Evolutionary conservation across 257 asterid species (phyloP), one percentile per base, ranked within the genome.

Genomic region (Primulina eburnea): DNA sequence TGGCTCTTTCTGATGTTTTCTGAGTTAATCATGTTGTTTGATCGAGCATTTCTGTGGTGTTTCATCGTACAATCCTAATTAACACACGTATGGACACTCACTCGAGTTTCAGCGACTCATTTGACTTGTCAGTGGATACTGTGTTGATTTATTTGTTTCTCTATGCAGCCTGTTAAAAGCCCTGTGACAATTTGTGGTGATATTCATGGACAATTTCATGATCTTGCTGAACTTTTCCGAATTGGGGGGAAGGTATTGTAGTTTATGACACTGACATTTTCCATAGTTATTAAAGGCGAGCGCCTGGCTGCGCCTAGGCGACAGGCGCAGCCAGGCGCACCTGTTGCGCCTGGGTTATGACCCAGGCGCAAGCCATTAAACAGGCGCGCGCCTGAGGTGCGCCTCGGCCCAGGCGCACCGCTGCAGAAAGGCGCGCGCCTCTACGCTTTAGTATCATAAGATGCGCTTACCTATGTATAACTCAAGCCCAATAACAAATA

Each of bases 171-270:
- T 10, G 92, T 86, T 59, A 82, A 71, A 78, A 86, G 89, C 64
- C 92, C 92, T 4, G 89, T 86, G 67, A 86, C 92, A 58, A 83
- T 86, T 67, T 83, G 89, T 78, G 92, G 92, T 82, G 92, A 86
- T 81, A 86, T 86, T 78, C 92, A 86, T 75, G 92, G 92, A 62
- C 89, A 86, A 72, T 86, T 86, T 75, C 92, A 86, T 75, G 92
- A 86, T 78, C 89, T 86, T 52, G 89, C 87, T 0, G 89, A 86
- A 80, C 87, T 86, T 34, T 83, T 86, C 78, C 87, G 84, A 69
- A 86, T 86, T 64, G 92, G 92, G 73, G 92, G 92, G 71, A 86
- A 83, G 92, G 92, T 86, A 83, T 29, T 68, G 32, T 57, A 33
- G 60, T 69, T 59, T 30, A 38, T 63, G 38, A 65, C 20, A 29